phyloP scores from a whole-genome alignment of 2,329 filamentous ascomycete species.

The Alternaria sp. region DNA sequence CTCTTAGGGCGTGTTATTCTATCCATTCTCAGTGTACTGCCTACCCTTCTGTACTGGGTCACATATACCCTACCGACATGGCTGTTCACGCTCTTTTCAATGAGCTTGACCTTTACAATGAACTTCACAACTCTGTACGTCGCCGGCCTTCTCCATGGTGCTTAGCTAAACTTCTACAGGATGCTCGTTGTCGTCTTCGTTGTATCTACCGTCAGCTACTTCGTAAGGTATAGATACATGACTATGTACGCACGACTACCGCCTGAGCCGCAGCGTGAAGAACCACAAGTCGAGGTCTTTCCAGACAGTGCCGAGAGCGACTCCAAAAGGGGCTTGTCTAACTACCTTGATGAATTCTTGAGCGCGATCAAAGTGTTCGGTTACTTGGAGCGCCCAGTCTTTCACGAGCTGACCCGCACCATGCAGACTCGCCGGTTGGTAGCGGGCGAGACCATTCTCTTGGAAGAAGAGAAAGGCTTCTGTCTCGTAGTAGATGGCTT shows the following conservation, averaged over 20 bases:
- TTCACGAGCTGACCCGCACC: conserved; percentile 94
- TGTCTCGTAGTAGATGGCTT: conserved; percentile 96
- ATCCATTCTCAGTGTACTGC: conserved; percentile 62
- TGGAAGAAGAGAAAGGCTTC: conserved; percentile 98
- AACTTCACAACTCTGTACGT: conserved; percentile 93
- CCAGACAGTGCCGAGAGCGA: conserved; percentile 91
- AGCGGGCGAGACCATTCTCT: conserved; percentile 90
- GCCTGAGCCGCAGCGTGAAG: conserved; percentile 93
- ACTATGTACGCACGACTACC: conserved; percentile 97
- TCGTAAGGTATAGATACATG: conserved; percentile 92
- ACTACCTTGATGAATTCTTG: conserved; percentile 96
- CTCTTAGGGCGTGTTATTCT: conserved; percentile 60
- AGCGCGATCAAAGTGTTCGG: conserved; percentile 99
- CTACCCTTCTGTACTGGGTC: conserved; percentile 75
- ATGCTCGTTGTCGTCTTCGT: conserved; percentile 75
- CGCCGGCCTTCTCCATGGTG: conserved; percentile 6
- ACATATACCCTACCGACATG: conserved; percentile 89
- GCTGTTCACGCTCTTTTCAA: conserved; percentile 89
- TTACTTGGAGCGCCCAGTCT: conserved; percentile 94
- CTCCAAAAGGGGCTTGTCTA: conserved; percentile 89
- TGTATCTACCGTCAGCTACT: conserved; percentile 89
- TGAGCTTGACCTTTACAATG: conserved; percentile 96
- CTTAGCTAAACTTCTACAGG: conserved; percentile 41
- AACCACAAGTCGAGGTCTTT: conserved; percentile 94
- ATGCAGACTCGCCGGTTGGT: conserved; percentile 99